Evolutionary conservation across 257 asterid genomes (phyloP).

Genomic region (Marsdenia floribunda): DNA sequence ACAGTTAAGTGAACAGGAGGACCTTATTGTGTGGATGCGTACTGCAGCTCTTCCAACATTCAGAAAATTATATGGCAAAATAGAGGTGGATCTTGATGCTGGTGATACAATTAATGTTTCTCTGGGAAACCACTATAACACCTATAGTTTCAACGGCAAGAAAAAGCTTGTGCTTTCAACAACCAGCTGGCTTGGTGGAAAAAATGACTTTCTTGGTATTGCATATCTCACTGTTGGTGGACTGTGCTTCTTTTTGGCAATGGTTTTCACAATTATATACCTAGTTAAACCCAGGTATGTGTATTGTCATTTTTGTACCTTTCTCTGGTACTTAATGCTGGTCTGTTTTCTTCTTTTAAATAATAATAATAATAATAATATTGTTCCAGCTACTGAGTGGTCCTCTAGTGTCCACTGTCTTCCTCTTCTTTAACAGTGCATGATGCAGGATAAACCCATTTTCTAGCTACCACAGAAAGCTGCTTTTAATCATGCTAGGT

Average conservation of each 20-base stretch:
- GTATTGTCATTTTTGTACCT: neutral
- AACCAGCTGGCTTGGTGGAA: slow-evolving; percentile 91
- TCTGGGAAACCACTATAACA: slow-evolving; percentile 54
- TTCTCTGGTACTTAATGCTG: neutral
- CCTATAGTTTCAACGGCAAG: slow-evolving; percentile 80
- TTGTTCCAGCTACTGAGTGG: too few species aligned
- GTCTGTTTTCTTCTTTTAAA: neutral
- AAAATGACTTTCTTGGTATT: slow-evolving; percentile 72
- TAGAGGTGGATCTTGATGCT: slow-evolving; percentile 55
- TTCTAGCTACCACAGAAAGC: too few species aligned
- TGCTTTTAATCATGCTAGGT: too few species aligned
- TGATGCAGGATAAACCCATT: too few species aligned
- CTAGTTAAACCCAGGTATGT: slow-evolving; percentile 71
- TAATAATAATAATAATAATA: too few species aligned
- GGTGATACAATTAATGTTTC: slow-evolving; percentile 53
- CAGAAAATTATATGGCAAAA: slow-evolving; percentile 73
- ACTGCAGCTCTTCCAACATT: slow-evolving; percentile 95
- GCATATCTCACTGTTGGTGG: slow-evolving; percentile 87
- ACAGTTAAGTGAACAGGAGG: slow-evolving; percentile 75
- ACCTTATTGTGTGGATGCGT: slow-evolving; percentile 93
- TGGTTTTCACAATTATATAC: slow-evolving; percentile 57
- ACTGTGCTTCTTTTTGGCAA: slow-evolving; percentile 63
- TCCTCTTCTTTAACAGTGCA: too few species aligned
- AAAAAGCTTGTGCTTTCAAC: slow-evolving; percentile 91
- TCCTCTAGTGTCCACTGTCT: neutral